Evolutionary conservation across 2,329 filamentous ascomycete species (phyloP).

Genomic region (Aspergillus thermomutatus): DNA sequence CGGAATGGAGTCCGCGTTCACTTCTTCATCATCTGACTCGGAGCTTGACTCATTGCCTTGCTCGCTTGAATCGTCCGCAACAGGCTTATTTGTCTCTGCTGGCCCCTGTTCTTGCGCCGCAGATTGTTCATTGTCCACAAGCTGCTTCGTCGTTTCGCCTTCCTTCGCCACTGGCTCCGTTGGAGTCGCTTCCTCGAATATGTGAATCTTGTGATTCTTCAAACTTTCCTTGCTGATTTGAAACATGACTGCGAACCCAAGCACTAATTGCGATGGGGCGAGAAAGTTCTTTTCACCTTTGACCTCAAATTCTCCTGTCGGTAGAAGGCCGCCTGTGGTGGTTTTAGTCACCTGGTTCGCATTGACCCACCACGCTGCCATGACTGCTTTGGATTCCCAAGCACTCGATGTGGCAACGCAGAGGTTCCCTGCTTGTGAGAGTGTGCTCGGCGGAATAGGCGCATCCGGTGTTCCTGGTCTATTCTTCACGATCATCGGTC

Average conservation of each 20-base stretch:
- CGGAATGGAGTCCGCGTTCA: constrained; percentile 10
- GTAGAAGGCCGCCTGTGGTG: constrained; percentile 75
- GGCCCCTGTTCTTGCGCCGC: constrained; percentile 25
- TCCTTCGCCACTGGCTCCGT: constrained; percentile 20
- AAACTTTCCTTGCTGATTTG: constrained; percentile 86
- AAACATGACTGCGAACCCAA: constrained; percentile 86
- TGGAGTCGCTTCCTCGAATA: constrained; percentile 43
- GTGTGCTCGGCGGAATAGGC: constrained; percentile 84
- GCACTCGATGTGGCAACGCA: constrained; percentile 82
- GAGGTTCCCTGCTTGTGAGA: constrained; percentile 84
- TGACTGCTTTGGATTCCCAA: constrained; percentile 94
- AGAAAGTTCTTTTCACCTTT: constrained; percentile 87
- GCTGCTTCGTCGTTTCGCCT: constrained; percentile 16
- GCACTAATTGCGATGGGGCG: constrained; percentile 78
- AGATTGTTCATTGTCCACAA: constrained; percentile 27
- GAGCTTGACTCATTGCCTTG: constrained; percentile 25
- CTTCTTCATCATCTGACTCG: constrained; percentile 20
- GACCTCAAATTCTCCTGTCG: constrained; percentile 74
- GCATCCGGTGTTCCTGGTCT: constrained; percentile 71
- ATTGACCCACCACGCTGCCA: constrained; percentile 95
- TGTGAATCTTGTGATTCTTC: constrained; percentile 72
- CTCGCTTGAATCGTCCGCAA: constrained; percentile 20
- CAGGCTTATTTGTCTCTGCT: constrained; percentile 21
- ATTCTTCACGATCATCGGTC: constrained; percentile 88
- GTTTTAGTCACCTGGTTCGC: constrained; percentile 88